Evolutionary conservation across 2,329 filamentous ascomycete genomes (phyloP).

Genomic region (Fusarium robinianum): DNA sequence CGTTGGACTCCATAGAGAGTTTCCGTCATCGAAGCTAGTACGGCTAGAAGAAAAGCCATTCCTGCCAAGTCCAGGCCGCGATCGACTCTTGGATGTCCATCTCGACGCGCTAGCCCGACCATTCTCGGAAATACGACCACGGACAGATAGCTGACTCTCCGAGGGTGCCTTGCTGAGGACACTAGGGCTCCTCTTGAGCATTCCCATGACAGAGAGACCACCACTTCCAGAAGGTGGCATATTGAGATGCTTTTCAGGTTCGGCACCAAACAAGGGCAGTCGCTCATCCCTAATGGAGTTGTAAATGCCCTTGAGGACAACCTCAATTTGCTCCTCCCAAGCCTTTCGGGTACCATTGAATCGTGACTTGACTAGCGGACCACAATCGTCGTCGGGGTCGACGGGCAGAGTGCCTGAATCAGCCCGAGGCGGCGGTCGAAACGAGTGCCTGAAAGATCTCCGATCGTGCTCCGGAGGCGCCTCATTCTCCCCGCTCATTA

Average conservation of each 20-base stretch:
- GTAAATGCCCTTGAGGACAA: constrained; percentile 91
- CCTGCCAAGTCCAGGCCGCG: constrained; percentile 71
- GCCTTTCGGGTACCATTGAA: constrained; percentile 75
- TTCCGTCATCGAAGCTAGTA: constrained; percentile 90
- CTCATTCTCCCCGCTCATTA: constrained; percentile 41
- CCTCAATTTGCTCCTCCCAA: constrained; percentile 89
- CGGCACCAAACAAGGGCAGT: constrained; percentile 82
- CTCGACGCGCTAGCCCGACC: constrained; percentile 61
- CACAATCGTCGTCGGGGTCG: constrained; percentile 57
- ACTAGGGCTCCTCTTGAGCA: constrained; percentile 85
- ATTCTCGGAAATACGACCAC: constrained; percentile 71
- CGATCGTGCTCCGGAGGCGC: constrained; percentile 46
- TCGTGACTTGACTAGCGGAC: constrained; percentile 75
- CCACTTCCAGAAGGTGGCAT: constrained; percentile 57
- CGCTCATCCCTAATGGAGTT: constrained; percentile 83
- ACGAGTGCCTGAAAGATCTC: constrained; percentile 52
- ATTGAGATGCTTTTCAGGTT: constrained; percentile 48
- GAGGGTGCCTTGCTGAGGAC: constrained; percentile 93
- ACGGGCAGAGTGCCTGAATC: constrained; percentile 47
- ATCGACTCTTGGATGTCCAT: constrained; percentile 86
- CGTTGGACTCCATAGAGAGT: constrained; percentile 86
- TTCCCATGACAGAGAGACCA: constrained; percentile 73
- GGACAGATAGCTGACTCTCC: constrained; percentile 70
- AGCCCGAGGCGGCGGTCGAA: constrained; percentile 53
- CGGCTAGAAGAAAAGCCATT: constrained; percentile 88